A percentile compares a stretch with the other conserved stretches of the same genome.
Evolutionary conservation across 129 eudicot genomes (phyloP).

Genomic region (Chrysanthemum seticuspe): DNA sequence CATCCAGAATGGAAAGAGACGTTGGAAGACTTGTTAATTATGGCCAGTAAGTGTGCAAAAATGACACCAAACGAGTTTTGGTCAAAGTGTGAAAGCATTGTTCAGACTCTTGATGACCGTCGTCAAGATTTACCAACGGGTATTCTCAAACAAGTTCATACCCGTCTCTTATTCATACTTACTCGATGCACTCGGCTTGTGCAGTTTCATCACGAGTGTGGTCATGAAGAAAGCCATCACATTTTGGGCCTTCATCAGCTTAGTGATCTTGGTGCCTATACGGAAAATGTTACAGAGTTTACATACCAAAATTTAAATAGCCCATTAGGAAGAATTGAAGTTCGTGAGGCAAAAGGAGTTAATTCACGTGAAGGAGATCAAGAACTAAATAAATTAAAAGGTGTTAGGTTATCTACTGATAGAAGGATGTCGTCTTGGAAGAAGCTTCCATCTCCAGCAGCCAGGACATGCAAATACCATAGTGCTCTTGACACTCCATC

Average conservation of each 20-base stretch:
- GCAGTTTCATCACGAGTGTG: conserved; percentile 89
- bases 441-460: conserved; percentile 70
- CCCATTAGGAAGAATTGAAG: background rate
- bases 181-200: conserved; percentile 95
- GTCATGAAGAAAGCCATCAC: conserved; percentile 73
- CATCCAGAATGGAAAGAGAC: conserved; percentile 74
- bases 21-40: conserved; percentile 70
- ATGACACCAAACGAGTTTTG: conserved; percentile 87
- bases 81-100: conserved; percentile 81
- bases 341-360: conserved; percentile 3
- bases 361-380: conserved; percentile 34
- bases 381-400: conserved; percentile 36
- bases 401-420: conserved; percentile 54
- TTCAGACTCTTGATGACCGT: conserved; percentile 83
- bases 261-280: conserved; percentile 44
- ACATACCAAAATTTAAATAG: conserved; percentile 14
- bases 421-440: conserved; percentile 82
- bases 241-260: conserved; percentile 69
- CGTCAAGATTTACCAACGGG: conserved; percentile 94
- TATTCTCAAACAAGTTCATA: conserved; percentile 71
- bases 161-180: conserved; percentile 91
- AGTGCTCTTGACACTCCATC: conserved; percentile 45
- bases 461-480: conserved; percentile 37
- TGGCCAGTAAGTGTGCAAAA: conserved; percentile 75
- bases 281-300: conserved; percentile 8